A percentile compares a stretch with the other conserved stretches of the same genome.
phyloP scores from a whole-genome alignment of 2,329 filamentous ascomycete species.

The Diaporthe destruens region DNA sequence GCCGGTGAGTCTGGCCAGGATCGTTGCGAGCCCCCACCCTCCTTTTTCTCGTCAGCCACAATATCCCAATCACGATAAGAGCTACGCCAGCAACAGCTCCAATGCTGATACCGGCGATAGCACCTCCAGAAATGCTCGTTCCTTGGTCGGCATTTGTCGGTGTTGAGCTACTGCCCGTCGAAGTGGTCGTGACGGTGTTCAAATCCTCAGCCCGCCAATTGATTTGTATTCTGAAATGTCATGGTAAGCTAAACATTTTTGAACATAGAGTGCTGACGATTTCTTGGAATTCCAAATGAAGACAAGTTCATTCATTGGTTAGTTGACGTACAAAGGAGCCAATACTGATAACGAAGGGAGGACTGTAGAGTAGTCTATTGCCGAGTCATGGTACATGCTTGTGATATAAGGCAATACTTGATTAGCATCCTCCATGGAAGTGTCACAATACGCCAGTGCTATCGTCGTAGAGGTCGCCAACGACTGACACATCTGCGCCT shows the following conservation, averaged over 20 bases:
- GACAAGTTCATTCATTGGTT: background rate
- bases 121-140: background rate
- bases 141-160: background rate
- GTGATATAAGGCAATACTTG: background rate
- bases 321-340: background rate
- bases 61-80: background rate
- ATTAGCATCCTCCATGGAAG: too few relatives aligned
- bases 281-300: background rate
- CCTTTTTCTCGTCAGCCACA: background rate
- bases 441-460: background rate
- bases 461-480: background rate
- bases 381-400: too few relatives aligned
- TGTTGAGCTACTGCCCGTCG: background rate
- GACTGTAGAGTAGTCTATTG: background rate
- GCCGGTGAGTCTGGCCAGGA: background rate
- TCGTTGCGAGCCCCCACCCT: too few relatives aligned
- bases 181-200: background rate
- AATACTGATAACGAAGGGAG: background rate
- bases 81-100: too few relatives aligned
- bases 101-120: too few relatives aligned
- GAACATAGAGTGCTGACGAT: background rate
- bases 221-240: background rate
- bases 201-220: background rate
- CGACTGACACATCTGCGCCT: background rate
- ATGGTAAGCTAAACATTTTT: background rate